Evolutionary conservation across 108 stramenopile species (phyloP), one percentile per base, ranked within the genome.

Genomic region (Skeletonema costatum): DNA sequence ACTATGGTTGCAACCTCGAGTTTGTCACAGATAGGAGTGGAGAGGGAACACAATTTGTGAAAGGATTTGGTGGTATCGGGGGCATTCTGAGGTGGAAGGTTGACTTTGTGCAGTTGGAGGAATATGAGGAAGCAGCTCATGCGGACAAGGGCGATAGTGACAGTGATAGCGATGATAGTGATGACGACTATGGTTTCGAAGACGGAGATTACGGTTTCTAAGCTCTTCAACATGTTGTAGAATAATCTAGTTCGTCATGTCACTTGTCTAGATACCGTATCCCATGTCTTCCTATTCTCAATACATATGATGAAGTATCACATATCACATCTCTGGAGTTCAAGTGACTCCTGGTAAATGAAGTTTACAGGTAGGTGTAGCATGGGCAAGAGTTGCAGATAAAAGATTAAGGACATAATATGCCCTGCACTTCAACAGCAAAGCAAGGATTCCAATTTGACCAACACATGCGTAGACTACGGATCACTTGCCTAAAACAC

Each of bases 1-100:
- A 84, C 12, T 99, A 92, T 82, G 99, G 99, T 50, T 96, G 98
- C 66, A 93, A 89, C 29, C 83, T 99, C 73, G 98, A 99, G 89
- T 99, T 98, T 85, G 93, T 99, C 63, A 99, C 98, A 30, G 98
- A 99, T 81, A 80, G 96, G 61, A 92, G 90, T 53, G 92, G 98
- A 41, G 98, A 99, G 78, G 99, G 99, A 31, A 96, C 96, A 39
- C 99, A 99, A 79, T 99, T 99, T 65, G 96, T 97, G 66, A 96
- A 97, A 76, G 99, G 99, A 32, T 99, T 99, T 85, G 99, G 99
- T 29, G 99, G 99, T 5, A 97, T 99, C 68, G 99, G 99, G 19
- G 99, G 98, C 6, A 95, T 98, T 60, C 78, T 99, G 68, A 87
- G 99, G 65, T 99, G 99, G 99, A 96, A 96, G 85, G 98, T 98